phyloP scores from a whole-genome alignment of 768 basidiomycete genomes.

The Pleurotus djamor region DNA sequence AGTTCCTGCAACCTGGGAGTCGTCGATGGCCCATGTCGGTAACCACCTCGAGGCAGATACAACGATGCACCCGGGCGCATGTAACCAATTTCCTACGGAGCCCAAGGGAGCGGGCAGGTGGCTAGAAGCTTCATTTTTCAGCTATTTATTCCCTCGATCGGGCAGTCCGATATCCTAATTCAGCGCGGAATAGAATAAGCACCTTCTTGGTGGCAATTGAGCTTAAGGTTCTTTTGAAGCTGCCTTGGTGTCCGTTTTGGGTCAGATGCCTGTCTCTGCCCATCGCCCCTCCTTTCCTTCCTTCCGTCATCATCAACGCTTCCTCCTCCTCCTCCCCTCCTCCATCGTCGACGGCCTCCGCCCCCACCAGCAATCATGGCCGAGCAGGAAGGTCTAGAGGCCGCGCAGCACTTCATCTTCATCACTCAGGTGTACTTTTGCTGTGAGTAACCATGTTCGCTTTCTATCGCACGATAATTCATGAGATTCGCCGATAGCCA shows the following conservation, averaged over 20 bases:
- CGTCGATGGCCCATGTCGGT: neutral
- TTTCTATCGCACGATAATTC: conserved; percentile 16
- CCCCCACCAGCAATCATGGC: conserved; percentile 22
- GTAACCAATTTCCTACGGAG: no score
- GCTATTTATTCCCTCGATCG: neutral
- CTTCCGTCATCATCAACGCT: conserved; percentile 17
- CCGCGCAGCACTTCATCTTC: conserved; percentile 76
- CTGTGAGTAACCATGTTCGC: conserved; percentile 49
- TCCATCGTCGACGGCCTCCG: conserved; percentile 15
- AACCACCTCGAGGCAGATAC: conserved; percentile 5
- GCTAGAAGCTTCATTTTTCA: neutral
- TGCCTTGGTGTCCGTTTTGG: conserved; percentile 5
- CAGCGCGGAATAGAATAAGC: neutral
- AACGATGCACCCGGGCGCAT: neutral
- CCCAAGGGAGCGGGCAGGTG: no score
- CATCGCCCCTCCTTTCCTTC: conserved; percentile 29
- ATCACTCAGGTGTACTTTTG: conserved; percentile 84
- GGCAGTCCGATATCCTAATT: conserved; percentile 1
- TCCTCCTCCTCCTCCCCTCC: conserved; percentile 20
- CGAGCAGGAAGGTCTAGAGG: conserved; percentile 40
- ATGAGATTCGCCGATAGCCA: conserved; percentile 46
- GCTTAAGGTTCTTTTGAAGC: conserved; percentile 5
- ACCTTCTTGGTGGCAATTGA: conserved; percentile 4
- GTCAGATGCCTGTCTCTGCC: conserved; percentile 11
- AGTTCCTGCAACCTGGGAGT: no score